phyloP scores from a whole-genome alignment of 345 rosid genomes.

The Combretum micranthum region DNA sequence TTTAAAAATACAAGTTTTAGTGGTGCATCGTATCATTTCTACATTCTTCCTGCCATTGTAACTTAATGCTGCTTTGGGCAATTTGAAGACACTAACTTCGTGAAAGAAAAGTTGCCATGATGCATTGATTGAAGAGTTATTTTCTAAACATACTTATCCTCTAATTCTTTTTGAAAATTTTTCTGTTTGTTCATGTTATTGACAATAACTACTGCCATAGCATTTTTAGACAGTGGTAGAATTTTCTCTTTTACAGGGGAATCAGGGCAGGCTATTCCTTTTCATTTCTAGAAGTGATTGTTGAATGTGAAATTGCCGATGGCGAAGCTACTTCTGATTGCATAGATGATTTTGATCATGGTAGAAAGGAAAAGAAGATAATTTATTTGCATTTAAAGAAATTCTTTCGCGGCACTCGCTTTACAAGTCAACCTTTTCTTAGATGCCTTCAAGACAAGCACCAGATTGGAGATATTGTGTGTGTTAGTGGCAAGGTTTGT shows the following conservation, averaged over 20 bases:
- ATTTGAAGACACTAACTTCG: too few species aligned
- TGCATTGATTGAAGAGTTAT: too few species aligned
- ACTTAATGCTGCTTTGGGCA: too few species aligned
- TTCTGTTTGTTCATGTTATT: not conserved
- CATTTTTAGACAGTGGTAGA: not conserved
- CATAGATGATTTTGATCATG: constrained; percentile 11
- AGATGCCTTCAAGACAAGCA: constrained; percentile 52
- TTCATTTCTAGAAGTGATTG: constrained; percentile 82
- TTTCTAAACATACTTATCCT: constrained; percentile 1
- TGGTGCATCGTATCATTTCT: too few species aligned
- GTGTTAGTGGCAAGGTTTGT: constrained; percentile 83
- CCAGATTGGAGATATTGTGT: constrained; percentile 63
- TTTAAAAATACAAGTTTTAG: too few species aligned
- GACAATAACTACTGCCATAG: too few species aligned
- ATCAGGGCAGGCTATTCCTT: constrained; percentile 55
- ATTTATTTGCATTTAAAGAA: constrained; percentile 83
- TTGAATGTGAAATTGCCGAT: constrained; percentile 55
- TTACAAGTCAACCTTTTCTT: constrained; percentile 63
- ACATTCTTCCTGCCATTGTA: too few species aligned
- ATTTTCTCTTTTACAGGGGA: constrained; percentile 47
- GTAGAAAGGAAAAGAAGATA: constrained; percentile 26
- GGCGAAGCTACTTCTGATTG: constrained; percentile 24
- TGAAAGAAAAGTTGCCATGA: too few species aligned
- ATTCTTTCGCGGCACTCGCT: constrained; percentile 80
- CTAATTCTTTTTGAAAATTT: not conserved